Evolutionary conservation across 495 filamentous ascomycete genomes (phyloP).

Genomic region (Xylaria castorea): DNA sequence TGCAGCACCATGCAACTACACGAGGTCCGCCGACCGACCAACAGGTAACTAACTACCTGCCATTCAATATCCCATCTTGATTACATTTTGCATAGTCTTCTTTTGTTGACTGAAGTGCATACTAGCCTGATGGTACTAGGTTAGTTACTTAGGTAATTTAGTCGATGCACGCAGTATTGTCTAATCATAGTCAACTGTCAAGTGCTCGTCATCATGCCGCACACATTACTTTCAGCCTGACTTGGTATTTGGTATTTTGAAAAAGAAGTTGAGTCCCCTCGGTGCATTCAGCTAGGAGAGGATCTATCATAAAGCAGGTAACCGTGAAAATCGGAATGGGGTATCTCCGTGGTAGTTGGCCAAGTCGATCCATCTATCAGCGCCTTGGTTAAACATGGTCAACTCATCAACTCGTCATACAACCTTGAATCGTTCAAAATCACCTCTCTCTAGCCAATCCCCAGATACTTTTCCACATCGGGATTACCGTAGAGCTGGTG

Average conservation of each 20-base stretch:
- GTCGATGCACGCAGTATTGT: not conserved
- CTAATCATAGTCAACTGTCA: not conserved
- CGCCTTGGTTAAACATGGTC: not conserved
- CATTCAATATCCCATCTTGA: not conserved
- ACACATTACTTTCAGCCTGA: not conserved
- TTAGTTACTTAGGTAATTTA: too few relatives aligned
- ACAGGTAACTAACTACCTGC: not conserved
- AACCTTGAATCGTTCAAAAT: not conserved
- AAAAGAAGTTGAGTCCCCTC: not conserved
- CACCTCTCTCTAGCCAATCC: slow-evolving; percentile 42
- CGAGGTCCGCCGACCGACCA: not conserved
- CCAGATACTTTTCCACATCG: slow-evolving; percentile 76
- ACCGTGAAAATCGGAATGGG: slow-evolving; percentile 20
- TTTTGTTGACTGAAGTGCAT: not conserved
- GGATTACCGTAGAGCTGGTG: slow-evolving; percentile 72
- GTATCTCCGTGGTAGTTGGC: slow-evolving; percentile 11
- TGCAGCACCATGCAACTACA: slow-evolving; percentile 10
- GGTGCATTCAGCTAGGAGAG: not conserved
- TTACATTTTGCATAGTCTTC: too few relatives aligned
- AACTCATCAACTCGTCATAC: not conserved
- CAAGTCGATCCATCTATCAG: not conserved
- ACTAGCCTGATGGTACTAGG: not conserved
- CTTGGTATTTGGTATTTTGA: not conserved
- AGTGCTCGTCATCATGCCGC: not conserved
- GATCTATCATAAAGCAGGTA: not conserved